These are phyloP conservation scores for Alternaria brassicae DNA, from an alignment of 2,329 filamentous ascomycete species.

Conservation along the genomic window DNA sequence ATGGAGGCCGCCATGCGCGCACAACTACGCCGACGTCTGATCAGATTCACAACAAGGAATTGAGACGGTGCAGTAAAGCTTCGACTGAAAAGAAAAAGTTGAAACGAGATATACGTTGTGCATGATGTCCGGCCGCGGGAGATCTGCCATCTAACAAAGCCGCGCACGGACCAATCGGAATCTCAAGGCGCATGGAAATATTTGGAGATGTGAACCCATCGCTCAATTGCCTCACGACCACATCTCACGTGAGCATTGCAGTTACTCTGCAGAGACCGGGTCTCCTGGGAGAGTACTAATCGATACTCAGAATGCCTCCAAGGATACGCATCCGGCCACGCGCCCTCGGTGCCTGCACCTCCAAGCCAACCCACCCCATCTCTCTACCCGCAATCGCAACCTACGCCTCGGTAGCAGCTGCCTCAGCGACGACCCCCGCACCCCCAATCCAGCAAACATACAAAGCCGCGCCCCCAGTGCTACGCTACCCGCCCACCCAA, in stretches of 20 bases:
- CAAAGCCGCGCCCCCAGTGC: conserved; percentile 54
- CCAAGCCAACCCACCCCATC: conserved; percentile 37
- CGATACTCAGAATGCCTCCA: conserved; percentile 43
- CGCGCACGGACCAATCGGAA: conserved; percentile 34
- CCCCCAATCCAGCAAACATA: conserved; percentile 60
- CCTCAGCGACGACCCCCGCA: conserved; percentile 60
- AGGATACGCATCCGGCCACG: conserved; percentile 47
- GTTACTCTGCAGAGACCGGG: background rate
- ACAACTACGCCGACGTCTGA: background rate
- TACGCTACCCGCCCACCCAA: conserved; percentile 69
- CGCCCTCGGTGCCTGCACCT: conserved; percentile 37
- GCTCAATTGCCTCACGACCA: conserved; percentile 35
- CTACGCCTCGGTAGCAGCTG: conserved; percentile 60
- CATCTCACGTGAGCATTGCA: conserved; percentile 34
- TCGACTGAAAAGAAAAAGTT: background rate
- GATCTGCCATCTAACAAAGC: conserved; percentile 19
- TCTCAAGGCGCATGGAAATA: conserved; percentile 35
- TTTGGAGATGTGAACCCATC: conserved; percentile 32
- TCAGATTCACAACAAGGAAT: background rate
- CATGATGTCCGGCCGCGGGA: conserved; percentile 12
- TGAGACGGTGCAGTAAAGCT: background rate
- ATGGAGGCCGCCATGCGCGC: conserved; percentile 40
- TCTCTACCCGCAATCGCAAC: conserved; percentile 44
- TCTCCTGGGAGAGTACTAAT: conserved; percentile 2
- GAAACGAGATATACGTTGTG: conserved; percentile 2